Percentiles rank a stretch among this genome's conserved stretches.
Evolutionary conservation across 1,284 basidiomycete species (phyloP).

Genomic region (Phellinidium pouzarii): DNA sequence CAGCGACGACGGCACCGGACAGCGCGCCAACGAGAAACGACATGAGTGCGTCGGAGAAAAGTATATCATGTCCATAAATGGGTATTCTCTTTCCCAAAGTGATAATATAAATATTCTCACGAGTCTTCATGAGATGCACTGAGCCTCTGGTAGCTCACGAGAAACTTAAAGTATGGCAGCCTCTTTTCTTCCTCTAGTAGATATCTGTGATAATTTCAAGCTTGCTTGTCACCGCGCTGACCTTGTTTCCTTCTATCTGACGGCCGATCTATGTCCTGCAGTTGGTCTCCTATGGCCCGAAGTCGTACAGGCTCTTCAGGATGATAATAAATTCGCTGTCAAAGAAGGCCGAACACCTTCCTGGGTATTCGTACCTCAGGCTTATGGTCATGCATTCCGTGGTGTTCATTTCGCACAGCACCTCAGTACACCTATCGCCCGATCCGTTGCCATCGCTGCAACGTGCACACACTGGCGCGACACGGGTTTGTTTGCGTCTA

Average conservation of each 20-base stretch:
- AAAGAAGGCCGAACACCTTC: conserved; percentile 28
- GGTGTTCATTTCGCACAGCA: conserved; percentile 48
- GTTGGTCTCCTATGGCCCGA: conserved; percentile 59
- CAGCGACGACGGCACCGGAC: conserved; percentile 20
- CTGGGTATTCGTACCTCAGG: conserved; percentile 34
- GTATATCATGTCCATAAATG: not conserved
- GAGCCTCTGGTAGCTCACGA: no score
- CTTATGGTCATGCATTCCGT: no score
- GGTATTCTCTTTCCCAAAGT: not conserved
- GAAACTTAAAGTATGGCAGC: not conserved
- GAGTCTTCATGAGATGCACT: not conserved
- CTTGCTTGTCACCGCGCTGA: conserved; percentile 24
- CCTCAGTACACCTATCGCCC: conserved; percentile 46
- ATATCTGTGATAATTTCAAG: conserved; percentile 58
- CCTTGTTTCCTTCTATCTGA: conserved; percentile 24
- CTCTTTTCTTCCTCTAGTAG: conserved; percentile 51
- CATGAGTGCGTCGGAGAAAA: conserved; percentile 4
- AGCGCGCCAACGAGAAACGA: conserved; percentile 17
- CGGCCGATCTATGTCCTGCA: conserved; percentile 42
- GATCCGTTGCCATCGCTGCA: conserved; percentile 53
- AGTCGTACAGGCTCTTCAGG: conserved; percentile 45
- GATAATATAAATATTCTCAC: not conserved
- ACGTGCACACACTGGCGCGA: conserved; percentile 69
- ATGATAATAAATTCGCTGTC: conserved; percentile 38
- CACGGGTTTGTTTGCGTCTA: conserved; percentile 47